Conservation (phyloP, 768 basidiomycete genomes). For the Cystobasidium tubakii region DNA sequence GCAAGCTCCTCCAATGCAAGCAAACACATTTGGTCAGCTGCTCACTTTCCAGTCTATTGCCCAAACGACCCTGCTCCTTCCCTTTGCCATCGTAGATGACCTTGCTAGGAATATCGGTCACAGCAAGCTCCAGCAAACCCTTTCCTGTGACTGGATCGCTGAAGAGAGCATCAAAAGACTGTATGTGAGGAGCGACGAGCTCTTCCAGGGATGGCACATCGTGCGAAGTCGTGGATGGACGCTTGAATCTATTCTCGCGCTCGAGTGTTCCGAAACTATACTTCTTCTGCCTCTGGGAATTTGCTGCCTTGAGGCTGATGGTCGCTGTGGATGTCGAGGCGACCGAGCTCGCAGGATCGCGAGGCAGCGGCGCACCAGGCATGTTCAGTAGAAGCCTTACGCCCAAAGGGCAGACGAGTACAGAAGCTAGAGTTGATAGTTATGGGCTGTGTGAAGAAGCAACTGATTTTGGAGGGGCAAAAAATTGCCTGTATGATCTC, state of each 20-base stretch:
- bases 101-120: slow-evolving; percentile 80
- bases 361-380: slow-evolving; percentile 11
- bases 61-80: slow-evolving; percentile 59
- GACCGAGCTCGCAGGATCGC: not conserved
- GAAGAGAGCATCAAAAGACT: slow-evolving; percentile 93
- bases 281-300: slow-evolving; percentile 7
- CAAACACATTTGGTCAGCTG: slow-evolving; percentile 39
- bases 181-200: slow-evolving; percentile 86
- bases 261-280: slow-evolving; percentile 43
- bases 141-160: slow-evolving; percentile 72
- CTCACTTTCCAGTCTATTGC: slow-evolving; percentile 79
- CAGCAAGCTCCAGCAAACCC: slow-evolving; percentile 69
- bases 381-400: not conserved
- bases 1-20: too few relatives aligned
- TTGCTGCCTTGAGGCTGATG: slow-evolving; percentile 1
- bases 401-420: too few relatives aligned
- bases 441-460: not conserved
- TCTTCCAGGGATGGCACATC: slow-evolving; percentile 79
- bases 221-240: slow-evolving; percentile 64
- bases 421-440: too few relatives aligned
- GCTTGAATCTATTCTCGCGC: slow-evolving; percentile 56
- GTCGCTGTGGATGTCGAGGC: slow-evolving; percentile 1
- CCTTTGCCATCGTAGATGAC: slow-evolving; percentile 83
- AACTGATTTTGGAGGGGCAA: not conserved
- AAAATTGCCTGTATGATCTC: not conserved